These are phyloP conservation scores for Candida wancherniae DNA, from an alignment of 805 yeast species.

Conservation along the genomic window DNA sequence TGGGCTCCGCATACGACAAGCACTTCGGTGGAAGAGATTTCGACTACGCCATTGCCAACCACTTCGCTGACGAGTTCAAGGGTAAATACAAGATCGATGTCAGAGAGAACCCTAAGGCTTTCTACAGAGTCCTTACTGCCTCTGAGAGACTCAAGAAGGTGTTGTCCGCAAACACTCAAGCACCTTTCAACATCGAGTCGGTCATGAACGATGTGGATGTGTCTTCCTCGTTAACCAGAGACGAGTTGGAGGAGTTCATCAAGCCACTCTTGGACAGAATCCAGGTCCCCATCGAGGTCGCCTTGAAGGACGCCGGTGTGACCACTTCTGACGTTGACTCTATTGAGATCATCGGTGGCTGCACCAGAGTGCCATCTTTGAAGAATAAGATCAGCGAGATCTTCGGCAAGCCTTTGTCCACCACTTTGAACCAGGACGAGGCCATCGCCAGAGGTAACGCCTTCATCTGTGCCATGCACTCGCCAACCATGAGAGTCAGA, in stretches of 20 bases:
- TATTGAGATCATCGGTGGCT: conserved; percentile 96
- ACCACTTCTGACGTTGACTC: conserved; percentile 73
- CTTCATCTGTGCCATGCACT: conserved; percentile 96
- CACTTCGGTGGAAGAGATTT: conserved; percentile 98
- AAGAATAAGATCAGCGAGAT: conserved; percentile 76
- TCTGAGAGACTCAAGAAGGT: conserved; percentile 94
- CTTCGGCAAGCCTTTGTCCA: conserved; percentile 62
- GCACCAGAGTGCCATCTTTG: conserved; percentile 93
- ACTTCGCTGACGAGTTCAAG: conserved; percentile 90
- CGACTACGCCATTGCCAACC: conserved; percentile 89
- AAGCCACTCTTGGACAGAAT: conserved; percentile 76
- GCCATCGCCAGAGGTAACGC: conserved; percentile 99
- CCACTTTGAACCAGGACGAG: conserved; percentile 98
- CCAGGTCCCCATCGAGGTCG: conserved; percentile 71
- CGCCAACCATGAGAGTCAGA: conserved; percentile 97
- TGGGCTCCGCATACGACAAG: conserved; percentile 90
- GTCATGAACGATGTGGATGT: conserved; percentile 97
- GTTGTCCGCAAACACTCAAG: conserved; percentile 89
- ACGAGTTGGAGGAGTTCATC: conserved; percentile 86
- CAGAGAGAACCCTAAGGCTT: conserved; percentile 88
- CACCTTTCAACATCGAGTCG: conserved; percentile 93
- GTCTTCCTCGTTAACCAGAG: conserved; percentile 82
- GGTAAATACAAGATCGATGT: conserved; percentile 91
- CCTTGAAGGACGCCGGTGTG: conserved; percentile 76
- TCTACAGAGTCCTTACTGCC: conserved; percentile 85